These are phyloP conservation scores for Thuidium tamariscinum DNA, from an alignment of 225 moss, liverwort and hornwort species.

Conservation along the genomic window DNA sequence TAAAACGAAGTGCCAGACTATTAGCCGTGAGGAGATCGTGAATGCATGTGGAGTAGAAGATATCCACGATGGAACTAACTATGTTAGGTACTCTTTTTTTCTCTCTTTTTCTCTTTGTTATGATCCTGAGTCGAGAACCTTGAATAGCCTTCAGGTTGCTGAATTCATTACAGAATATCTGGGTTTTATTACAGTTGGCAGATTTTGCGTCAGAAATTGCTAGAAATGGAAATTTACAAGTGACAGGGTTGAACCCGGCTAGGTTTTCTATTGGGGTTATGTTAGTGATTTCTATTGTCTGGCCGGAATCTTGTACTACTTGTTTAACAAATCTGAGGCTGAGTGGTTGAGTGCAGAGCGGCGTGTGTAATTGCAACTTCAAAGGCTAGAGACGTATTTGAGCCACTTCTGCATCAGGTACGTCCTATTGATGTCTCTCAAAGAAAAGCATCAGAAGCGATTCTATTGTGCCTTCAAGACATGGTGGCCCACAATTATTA, in stretches of 20 bases:
- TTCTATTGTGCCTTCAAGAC: not conserved
- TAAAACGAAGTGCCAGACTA: constrained; percentile 70
- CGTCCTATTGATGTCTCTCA: not conserved
- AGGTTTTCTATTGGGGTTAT: not conserved
- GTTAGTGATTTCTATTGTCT: not conserved
- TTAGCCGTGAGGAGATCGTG: constrained; percentile 93
- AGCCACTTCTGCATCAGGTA: constrained; percentile 91
- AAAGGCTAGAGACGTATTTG: constrained; percentile 87
- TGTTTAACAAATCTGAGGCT: not conserved
- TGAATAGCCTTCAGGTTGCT: not conserved
- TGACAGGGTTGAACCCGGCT: not conserved
- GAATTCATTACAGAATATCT: not conserved
- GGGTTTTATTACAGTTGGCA: not conserved
- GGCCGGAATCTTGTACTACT: not conserved
- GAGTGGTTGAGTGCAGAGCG: constrained; percentile 41
- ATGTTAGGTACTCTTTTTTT: constrained; percentile 55
- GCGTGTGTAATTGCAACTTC: constrained; percentile 96
- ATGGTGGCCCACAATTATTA: not conserved
- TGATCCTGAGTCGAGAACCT: not conserved
- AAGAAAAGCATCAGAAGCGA: not conserved
- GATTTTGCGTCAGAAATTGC: not conserved
- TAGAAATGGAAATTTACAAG: not conserved
- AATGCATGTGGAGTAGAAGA: constrained; percentile 99
- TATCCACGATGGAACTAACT: constrained; percentile 94
- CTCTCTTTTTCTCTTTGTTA: not conserved